Base-by-base conservation (phyloP, 2,329 filamentous ascomycete species). In the Diaporthe caulivora region DNA sequence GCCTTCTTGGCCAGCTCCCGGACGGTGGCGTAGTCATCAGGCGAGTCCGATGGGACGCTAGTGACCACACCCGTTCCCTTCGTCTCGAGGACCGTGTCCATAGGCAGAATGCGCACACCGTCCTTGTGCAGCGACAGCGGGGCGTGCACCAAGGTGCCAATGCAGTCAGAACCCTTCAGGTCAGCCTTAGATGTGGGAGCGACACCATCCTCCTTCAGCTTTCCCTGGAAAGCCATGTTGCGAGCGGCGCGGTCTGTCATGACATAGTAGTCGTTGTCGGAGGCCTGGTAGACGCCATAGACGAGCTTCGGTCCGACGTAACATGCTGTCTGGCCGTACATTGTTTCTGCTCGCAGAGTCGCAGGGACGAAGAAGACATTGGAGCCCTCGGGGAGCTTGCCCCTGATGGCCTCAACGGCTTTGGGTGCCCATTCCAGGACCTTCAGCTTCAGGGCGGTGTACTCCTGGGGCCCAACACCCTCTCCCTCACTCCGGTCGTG, bases 41-140 rank as follows among this genome's bases (percentile, higher is more conserved):
- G 95, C 72, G 94, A 97, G 85, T 99, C 97, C 2, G 95, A 98
- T 26, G 97, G 97, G 18, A 99, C 97, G 53, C 91, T 98, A 1
- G 95, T 97, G 64, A 99, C 97, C 51, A 99, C 95, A 81, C 95
- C 97, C 29, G 97, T 99, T 80, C 97, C 97, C 87, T 99, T 99
- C 71, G 93, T 94, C 21, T 95, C 92, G 78, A 97, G 92, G 60
- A 98, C 94, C 0, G 93, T 93, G 75, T 98, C 95, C 97, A 99
- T 99, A 69, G 97, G 97, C 73, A 99, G 86, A 72, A 99, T 95
- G 53, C 95, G 91, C 34, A 99, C 93, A 76, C 93, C 94, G 60
- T 94, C 89, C 71, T 90, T 93, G 85, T 98, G 94, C 62, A 95
- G 86, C 2, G 95, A 98, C 49, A 99, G 89, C 69, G 97, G 97